Conservation (phyloP, 2,329 filamentous ascomycete genomes). For the Aspergillus jensenii region DNA sequence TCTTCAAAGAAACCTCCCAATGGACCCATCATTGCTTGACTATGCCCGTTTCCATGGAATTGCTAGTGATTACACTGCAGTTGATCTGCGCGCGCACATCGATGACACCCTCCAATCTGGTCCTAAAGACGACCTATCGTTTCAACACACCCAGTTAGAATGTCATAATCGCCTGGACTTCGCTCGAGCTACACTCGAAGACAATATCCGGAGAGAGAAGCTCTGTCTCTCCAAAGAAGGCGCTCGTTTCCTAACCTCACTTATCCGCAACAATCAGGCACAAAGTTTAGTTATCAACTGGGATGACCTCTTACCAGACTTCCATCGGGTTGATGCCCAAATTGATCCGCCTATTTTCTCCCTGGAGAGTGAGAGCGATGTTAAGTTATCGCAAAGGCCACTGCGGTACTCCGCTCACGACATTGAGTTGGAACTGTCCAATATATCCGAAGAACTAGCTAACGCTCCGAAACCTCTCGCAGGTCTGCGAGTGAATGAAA, state of each 20-base stretch:
- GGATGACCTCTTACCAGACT: slow-evolving; percentile 21
- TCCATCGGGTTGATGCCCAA: slow-evolving; percentile 34
- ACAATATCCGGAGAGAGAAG: slow-evolving; percentile 29
- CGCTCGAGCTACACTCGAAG: slow-evolving; percentile 12
- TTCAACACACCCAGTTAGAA: slow-evolving; percentile 21
- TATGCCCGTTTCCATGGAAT: slow-evolving; percentile 50
- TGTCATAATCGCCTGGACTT: slow-evolving; percentile 16
- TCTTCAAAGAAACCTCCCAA: slow-evolving; percentile 5
- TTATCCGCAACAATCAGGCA: slow-evolving; percentile 21
- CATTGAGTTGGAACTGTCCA: background rate
- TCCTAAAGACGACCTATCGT: background rate
- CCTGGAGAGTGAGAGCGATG: slow-evolving; percentile 44
- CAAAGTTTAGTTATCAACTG: slow-evolving; percentile 15
- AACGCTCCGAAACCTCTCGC: background rate
- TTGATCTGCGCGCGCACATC: slow-evolving; percentile 24
- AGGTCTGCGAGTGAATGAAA: background rate
- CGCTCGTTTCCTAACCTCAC: slow-evolving; percentile 31
- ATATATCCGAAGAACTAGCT: background rate
- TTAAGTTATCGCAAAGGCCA: slow-evolving; percentile 38
- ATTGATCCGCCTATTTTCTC: slow-evolving; percentile 49
- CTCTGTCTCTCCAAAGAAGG: slow-evolving; percentile 32
- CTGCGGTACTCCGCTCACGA: background rate
- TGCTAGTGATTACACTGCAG: slow-evolving; percentile 36
- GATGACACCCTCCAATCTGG: slow-evolving; percentile 17
- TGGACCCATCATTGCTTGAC: slow-evolving; percentile 42